phyloP scores from a whole-genome alignment of 768 basidiomycete species.

The Lactarius sanguifluus region DNA sequence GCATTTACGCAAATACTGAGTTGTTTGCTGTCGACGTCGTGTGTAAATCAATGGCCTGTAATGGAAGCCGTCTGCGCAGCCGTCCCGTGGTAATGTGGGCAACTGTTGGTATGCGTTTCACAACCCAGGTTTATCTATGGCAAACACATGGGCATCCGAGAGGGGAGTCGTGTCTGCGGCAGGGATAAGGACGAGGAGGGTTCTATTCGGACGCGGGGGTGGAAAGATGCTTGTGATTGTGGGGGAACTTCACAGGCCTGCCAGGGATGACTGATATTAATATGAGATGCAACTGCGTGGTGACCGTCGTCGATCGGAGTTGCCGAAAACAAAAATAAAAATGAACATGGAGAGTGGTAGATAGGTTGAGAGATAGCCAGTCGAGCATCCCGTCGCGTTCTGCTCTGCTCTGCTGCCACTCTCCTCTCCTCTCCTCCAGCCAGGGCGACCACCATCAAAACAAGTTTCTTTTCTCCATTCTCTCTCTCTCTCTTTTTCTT shows the following conservation, averaged over 20 bases:
- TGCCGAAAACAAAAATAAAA: slow-evolving; percentile 1
- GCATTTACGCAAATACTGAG: slow-evolving; percentile 1
- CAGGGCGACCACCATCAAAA: slow-evolving; percentile 5
- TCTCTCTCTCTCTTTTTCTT: not conserved
- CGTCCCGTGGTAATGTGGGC: too few species aligned
- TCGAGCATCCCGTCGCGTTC: not conserved
- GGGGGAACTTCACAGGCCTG: too few species aligned
- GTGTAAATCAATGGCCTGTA: slow-evolving; percentile 1
- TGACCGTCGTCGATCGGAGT: slow-evolving; percentile 7
- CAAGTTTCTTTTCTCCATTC: not conserved
- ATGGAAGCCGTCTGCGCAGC: not conserved
- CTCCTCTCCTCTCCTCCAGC: too few species aligned
- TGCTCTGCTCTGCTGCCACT: not conserved
- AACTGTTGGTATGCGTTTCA: too few species aligned
- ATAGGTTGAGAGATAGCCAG: slow-evolving; percentile 1
- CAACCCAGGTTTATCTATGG: too few species aligned
- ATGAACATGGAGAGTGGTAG: not conserved
- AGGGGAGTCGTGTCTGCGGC: not conserved
- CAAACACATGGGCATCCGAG: not conserved
- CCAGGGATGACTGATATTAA: not conserved
- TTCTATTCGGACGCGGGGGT: slow-evolving; percentile 2
- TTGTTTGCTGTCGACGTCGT: not conserved
- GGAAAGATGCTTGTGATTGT: not conserved
- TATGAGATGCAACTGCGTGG: slow-evolving; percentile 4
- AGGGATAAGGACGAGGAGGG: too few species aligned